These are phyloP conservation scores for Colletotrichum spinosum DNA, from an alignment of 2,329 filamentous ascomycete species.

Conservation along the genomic window DNA sequence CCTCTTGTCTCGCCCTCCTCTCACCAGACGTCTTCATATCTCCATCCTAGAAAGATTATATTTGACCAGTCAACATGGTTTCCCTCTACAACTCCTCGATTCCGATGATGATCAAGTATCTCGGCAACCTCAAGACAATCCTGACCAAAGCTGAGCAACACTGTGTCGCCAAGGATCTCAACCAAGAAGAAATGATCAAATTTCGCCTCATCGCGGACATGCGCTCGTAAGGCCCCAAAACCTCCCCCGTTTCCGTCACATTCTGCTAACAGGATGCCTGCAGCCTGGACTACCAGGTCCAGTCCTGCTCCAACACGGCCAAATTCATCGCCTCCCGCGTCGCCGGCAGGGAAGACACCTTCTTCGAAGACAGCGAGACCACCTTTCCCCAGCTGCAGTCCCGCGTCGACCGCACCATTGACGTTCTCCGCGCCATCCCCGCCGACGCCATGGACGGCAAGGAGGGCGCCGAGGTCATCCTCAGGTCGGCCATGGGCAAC, in stretches of 20 bases:
- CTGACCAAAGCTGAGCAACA: conserved; percentile 37
- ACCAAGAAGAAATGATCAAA: conserved; percentile 38
- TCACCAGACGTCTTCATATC: background rate
- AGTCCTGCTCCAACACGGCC: conserved; percentile 39
- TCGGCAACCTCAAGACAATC: conserved; percentile 41
- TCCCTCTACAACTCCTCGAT: conserved; percentile 35
- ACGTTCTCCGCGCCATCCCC: conserved; percentile 45
- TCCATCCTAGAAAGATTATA: background rate
- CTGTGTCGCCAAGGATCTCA: conserved; percentile 22
- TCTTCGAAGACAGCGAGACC: conserved; percentile 37
- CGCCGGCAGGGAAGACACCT: conserved; percentile 23
- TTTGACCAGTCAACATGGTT: conserved; percentile 21
- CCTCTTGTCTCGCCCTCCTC: background rate
- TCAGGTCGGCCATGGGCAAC: conserved; percentile 42
- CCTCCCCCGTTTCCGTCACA: background rate
- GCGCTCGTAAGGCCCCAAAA: conserved; percentile 34
- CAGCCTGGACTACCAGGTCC: conserved; percentile 40
- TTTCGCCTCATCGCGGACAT: conserved; percentile 39
- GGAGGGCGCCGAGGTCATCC: conserved; percentile 40
- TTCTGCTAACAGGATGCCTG: background rate
- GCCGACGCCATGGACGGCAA: conserved; percentile 37
- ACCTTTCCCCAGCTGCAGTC: conserved; percentile 31
- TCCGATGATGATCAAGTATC: conserved; percentile 45
- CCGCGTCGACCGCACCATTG: conserved; percentile 40
- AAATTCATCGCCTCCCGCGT: conserved; percentile 39